A percentile compares a stretch with the other conserved stretches of the same genome.
These are phyloP conservation scores for Candida loeiensis DNA, from an alignment of 805 yeast genomes.

Conservation along the genomic window DNA sequence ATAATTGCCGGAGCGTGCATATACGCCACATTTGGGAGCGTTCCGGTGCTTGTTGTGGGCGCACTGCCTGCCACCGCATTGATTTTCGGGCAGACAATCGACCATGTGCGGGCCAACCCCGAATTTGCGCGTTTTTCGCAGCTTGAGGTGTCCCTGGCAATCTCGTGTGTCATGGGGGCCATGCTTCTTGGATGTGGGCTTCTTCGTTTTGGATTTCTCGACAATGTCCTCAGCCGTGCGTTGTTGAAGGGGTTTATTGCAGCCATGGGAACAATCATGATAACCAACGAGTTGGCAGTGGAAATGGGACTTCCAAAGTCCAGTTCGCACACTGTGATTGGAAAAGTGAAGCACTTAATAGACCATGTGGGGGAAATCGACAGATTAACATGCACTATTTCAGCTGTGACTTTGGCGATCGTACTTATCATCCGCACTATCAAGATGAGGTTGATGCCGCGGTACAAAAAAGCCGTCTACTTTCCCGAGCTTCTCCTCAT, in stretches of 20 bases:
- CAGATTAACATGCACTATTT: conserved; percentile 16
- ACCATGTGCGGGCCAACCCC: conserved; percentile 30
- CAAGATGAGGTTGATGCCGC: conserved; percentile 18
- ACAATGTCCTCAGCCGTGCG: conserved; percentile 73
- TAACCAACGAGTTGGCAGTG: conserved; percentile 51
- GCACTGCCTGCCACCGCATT: conserved; percentile 88
- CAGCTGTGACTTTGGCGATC: conserved; percentile 19
- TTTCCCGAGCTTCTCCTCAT: conserved; percentile 32
- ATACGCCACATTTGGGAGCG: conserved; percentile 76
- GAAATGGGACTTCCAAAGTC: conserved; percentile 34
- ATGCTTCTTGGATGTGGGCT: conserved; percentile 30
- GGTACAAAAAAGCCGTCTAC: conserved; percentile 21
- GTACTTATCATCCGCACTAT: conserved; percentile 21
- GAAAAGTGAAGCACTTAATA: conserved; percentile 17
- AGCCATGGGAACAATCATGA: conserved; percentile 82
- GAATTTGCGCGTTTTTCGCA: conserved; percentile 40
- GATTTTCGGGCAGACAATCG: conserved; percentile 76
- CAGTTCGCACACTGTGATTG: conserved; percentile 18
- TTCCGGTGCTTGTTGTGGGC: conserved; percentile 86
- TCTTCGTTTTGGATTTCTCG: conserved; percentile 81
- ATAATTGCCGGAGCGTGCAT: conserved; percentile 75
- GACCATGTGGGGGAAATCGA: conserved; percentile 13
- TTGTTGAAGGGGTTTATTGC: conserved; percentile 78
- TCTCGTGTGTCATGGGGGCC: conserved; percentile 17
- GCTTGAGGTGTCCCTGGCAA: conserved; percentile 20